Percentiles rank a stretch among this genome's conserved stretches.
Conservation (phyloP, 352 stramenopile species). For the Phytophthora parvispora region DNA sequence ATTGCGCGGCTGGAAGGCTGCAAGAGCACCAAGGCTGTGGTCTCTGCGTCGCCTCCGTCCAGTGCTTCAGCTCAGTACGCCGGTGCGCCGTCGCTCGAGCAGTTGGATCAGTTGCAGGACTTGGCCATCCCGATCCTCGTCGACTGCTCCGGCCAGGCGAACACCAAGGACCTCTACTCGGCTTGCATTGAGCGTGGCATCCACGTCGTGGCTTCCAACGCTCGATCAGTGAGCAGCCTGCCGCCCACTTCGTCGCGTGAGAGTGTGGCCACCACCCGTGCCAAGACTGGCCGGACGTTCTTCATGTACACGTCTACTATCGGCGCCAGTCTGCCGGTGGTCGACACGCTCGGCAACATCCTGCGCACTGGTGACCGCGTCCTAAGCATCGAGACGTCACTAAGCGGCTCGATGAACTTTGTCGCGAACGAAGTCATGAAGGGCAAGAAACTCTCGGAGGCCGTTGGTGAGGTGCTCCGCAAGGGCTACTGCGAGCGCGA, state of each 20-base stretch:
- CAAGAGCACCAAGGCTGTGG: constrained; percentile 40
- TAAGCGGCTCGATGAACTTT: constrained; percentile 83
- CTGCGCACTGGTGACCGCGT: constrained; percentile 78
- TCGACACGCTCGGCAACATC: constrained; percentile 83
- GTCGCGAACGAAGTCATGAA: constrained; percentile 83
- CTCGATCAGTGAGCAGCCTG: constrained; percentile 60
- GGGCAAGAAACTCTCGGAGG: constrained; percentile 67
- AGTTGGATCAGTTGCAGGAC: constrained; percentile 72
- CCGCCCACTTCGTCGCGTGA: constrained; percentile 66
- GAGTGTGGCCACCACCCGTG: constrained; percentile 55
- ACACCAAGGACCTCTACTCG: constrained; percentile 64
- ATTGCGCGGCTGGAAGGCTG: constrained; percentile 49
- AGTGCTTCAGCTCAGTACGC: constrained; percentile 32
- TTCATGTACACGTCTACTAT: constrained; percentile 89
- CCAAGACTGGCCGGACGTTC: constrained; percentile 62
- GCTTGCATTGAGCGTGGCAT: constrained; percentile 76
- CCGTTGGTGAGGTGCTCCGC: constrained; percentile 55
- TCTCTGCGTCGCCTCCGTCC: constrained; percentile 22
- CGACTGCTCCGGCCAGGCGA: constrained; percentile 73
- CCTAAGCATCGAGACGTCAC: constrained; percentile 57
- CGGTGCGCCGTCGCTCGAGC: constrained; percentile 53
- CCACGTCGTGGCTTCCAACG: constrained; percentile 80
- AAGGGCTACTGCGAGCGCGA: constrained; percentile 80
- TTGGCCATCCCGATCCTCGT: constrained; percentile 77
- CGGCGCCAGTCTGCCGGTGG: constrained; percentile 71